Evolutionary conservation across 2,329 filamentous ascomycete species (phyloP), one percentile per base, ranked within the genome.

Genomic region (Mycosphaerella sp.): DNA sequence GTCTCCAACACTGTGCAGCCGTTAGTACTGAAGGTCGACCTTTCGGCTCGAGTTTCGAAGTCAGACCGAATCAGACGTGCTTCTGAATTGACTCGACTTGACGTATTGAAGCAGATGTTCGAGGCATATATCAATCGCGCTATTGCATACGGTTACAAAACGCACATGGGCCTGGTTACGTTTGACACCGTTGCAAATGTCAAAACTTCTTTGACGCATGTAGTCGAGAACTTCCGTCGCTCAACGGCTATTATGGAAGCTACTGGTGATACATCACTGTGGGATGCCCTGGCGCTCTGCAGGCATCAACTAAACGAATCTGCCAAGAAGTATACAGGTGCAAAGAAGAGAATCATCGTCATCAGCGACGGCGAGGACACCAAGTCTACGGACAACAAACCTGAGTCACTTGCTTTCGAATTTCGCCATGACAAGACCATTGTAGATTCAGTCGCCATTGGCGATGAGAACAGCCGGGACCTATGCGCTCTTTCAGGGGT

Each of bases 81-180:
- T 17, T 43, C 34, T 25, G 9, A 28, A 17, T 17, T 65, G 27
- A 56, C 51, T 21, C 56, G 65, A 9, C 56, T 70, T 8, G 66
- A 68, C 36, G 66, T 70, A 3, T 51, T 68, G 13, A 69, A 70
- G 53, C 64, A 70, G 44, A 66, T 70, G 56, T 71, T 70, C 46
- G 63, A 68, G 36, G 63, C 65, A 6, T 63, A 68, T 49, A 59
- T 71, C 53, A 70, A 71, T 46, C 57, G 68, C 6, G 57, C 67
- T 1, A 55, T 70, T n/a, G 69, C 68, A 2, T 70, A 70, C 49
- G 59, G 62, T 35, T 70, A 64, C 55, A 62, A 65, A 40, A 69
- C 65, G 0, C 66, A 70, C 42, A 54, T 69, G 21, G 68, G 69
- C 4, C 58, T 71, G 1, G 57, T 71, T 16, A 67, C 66, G 2